Evolutionary conservation across 2,329 filamentous ascomycete species (phyloP), one percentile per base, ranked within the genome.

Genomic region (Colletotrichum chlorophyti): DNA sequence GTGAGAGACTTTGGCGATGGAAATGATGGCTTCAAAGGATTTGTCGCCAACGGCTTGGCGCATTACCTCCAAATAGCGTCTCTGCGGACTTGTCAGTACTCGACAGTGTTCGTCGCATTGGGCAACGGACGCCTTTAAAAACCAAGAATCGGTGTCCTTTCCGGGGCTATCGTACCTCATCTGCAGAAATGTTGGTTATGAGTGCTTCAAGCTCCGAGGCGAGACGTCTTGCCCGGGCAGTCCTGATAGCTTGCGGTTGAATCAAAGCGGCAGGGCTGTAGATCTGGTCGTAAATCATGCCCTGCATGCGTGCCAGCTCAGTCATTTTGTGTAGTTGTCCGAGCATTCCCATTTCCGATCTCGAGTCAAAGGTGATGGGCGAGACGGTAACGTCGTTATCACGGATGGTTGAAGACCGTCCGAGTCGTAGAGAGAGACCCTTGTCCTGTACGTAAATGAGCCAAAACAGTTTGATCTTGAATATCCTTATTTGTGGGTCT

Each of bases 381-480:
- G 63, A 58, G 4, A 68, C 19, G 0, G 68, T 69, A 17, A 70
- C 63, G 17, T 70, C 67, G 15, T 50, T 53, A 7, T 70, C 68
- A 11, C 68, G 64, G 12, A 70, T 64, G 0, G 60, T 65, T 0
- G 66, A 68, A 2, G 68, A 60, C 1, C 67, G 64, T 0, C 67
- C 68, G 3, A 70, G 54, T 7, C 67, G 65, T 8, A 70, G 54
- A 0, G 66, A 64, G 1, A 70, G 54, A 0, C 52, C 58, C 40
- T 69, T 69, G 14, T 70, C 69, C 1, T 57, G 53, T 5, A 58
- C 43, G 37, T 69, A 70, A 1, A 68, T 59, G 6, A 60, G 51
- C 69, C 68, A 70, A 35, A 70, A 70, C 1, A 70, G 48, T 7
- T 53, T 38, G 4, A 41, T 54, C 12, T 65, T 65, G 6, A 50